Conservation (phyloP, 1,139 yeast genomes). For the Protomyces arabidopsidicola region DNA sequence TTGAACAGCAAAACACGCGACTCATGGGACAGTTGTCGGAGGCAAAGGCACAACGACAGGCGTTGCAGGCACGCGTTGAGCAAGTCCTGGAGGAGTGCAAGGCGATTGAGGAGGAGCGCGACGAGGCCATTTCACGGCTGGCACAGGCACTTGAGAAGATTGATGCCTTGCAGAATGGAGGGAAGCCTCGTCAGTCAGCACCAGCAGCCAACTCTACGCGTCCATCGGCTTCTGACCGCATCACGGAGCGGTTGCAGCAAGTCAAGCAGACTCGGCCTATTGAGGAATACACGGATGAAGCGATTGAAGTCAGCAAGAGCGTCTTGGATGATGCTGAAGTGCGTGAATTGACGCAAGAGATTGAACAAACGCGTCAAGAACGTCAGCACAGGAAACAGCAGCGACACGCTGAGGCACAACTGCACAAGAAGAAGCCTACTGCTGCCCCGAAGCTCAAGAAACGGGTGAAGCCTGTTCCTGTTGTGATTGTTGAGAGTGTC, state of each 20-base stretch:
- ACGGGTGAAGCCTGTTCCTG: not conserved
- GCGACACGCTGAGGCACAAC: not conserved
- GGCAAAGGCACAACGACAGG: not conserved
- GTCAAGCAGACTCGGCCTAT: not conserved
- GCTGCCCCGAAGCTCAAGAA: not conserved
- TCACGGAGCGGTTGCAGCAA: not conserved
- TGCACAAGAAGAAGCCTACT: not conserved
- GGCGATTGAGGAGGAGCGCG: constrained; percentile 32
- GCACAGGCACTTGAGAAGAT: constrained; percentile 30
- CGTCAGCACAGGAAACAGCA: not conserved
- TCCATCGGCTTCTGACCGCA: constrained; percentile 2
- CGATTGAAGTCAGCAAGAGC: constrained; percentile 14
- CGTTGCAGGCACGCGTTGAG: constrained; percentile 25
- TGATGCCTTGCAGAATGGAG: constrained; percentile 23
- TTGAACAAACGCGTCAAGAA: constrained; percentile 6
- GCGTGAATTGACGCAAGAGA: constrained; percentile 9
- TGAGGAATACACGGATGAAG: constrained; percentile 9
- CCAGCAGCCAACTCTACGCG: not conserved
- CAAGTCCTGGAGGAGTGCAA: constrained; percentile 19
- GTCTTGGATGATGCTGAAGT: constrained; percentile 17
- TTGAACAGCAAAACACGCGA: not conserved
- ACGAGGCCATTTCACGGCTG: constrained; percentile 30
- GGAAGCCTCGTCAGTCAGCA: not conserved
- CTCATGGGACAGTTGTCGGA: not conserved
- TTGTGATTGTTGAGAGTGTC: not conserved